Evolutionary conservation across 352 stramenopile genomes (phyloP), one percentile per base, ranked within the genome.

Genomic region (Pythium coloratum): DNA sequence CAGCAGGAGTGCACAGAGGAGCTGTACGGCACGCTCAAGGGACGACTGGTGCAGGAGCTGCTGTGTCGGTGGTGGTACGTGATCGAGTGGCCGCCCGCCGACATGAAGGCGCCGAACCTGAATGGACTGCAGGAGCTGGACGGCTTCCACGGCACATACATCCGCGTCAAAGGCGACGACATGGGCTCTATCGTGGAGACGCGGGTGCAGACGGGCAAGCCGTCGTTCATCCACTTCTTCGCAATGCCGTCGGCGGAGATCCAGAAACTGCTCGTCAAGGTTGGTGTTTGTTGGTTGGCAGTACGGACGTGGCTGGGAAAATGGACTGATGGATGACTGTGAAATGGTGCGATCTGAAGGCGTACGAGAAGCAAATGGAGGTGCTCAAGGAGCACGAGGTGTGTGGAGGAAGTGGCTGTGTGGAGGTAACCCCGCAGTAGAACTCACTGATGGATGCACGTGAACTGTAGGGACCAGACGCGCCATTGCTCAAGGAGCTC

Each of bases 11-110:
- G 80, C 67, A 90, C 87, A 28, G 87, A 95, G 62, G 75, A 91
- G 55, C 72, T 95, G 24, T 95, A 95, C 58, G 68, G 88, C 54
- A 83, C 87, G 55, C 73, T 92, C 18, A 95, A 95, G 71, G 87
- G 87, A 0, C 75, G 73, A 50, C 55, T 95, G 12, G 83, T 77
- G 13, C 87, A 95, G 65, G 81, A 94, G 66, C 66, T 95, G 54
- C 66, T 95, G 49, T 95, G 87, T 71, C 82, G 87, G 24, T 95
- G 87, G 87, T 95, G 87, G 87, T 95, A 95, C 54, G 87, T 84
- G 9, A 72, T 95, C 30, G 76, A 92, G 61, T 95, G 87, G 87
- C 87, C 87, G 12, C 76, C 81, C 0, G 65, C 66, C 13, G 76
- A 90, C 26, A 69, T 58, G 46, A 66, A 69, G 28, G 47, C 56